Evolutionary conservation across 345 rosid genomes (phyloP).

Genomic region (Hypericum androsaemum): DNA sequence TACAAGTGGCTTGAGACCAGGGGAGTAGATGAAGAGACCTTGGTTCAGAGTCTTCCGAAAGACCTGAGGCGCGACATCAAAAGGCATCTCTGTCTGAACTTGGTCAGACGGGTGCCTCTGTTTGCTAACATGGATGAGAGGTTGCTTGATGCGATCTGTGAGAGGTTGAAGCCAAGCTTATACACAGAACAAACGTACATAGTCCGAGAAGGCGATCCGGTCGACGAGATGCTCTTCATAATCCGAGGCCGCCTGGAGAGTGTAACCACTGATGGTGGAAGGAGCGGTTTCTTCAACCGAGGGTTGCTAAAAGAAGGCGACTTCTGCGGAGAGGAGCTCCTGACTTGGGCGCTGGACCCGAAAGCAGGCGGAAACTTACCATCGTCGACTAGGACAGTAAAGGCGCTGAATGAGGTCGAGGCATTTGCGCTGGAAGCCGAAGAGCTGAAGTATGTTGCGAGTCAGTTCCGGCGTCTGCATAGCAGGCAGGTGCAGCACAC

Average conservation of each 20-base stretch:
- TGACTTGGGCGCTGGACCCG: slow-evolving; percentile 74
- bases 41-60: slow-evolving; percentile 73
- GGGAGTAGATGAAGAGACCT: slow-evolving; percentile 64
- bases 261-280: slow-evolving; percentile 82
- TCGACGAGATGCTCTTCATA: slow-evolving; percentile 77
- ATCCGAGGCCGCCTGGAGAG: slow-evolving; percentile 77
- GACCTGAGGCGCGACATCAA: slow-evolving; percentile 85
- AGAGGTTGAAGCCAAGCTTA: slow-evolving; percentile 69
- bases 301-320: slow-evolving; percentile 66
- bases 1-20: slow-evolving; percentile 74
- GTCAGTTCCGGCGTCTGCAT: neutral
- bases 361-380: slow-evolving; percentile 41
- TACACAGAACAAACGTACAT: slow-evolving; percentile 62
- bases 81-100: slow-evolving; percentile 71
- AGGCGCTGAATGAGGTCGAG: slow-evolving; percentile 17
- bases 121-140: slow-evolving; percentile 87
- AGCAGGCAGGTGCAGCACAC: neutral
- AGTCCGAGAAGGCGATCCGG: slow-evolving; percentile 85
- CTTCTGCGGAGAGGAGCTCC: slow-evolving; percentile 73
- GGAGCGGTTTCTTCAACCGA: slow-evolving; percentile 77
- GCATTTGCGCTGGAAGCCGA: slow-evolving; percentile 58
- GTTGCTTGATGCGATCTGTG: slow-evolving; percentile 79
- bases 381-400: neutral
- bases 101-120: slow-evolving; percentile 83
- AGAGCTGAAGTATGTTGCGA: slow-evolving; percentile 24